Base-by-base conservation (phyloP, 768 basidiomycete genomes). In the Collybia sp. region DNA sequence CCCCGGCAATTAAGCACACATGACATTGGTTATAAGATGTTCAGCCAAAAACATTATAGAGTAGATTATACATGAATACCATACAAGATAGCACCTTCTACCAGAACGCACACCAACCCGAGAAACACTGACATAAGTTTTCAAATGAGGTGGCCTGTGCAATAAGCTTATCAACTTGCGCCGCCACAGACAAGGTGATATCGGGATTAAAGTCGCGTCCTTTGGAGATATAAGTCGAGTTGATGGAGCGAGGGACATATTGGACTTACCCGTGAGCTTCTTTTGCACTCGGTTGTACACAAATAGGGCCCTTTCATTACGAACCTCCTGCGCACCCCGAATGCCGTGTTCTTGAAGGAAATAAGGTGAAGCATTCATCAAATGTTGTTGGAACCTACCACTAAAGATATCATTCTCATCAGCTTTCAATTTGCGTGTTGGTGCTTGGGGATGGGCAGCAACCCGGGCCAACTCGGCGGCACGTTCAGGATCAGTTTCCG, bases 91-190 rank as follows among this genome's bases (percentile, higher is more conserved):
- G 3, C 17, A 42, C 25, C 25, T 17, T 47, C 54, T 66, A 88
- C 86, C 86, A 88, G 67, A 88, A 88, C 35, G 86, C 85, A 67
- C 85, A 88, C 93, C 93, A 95, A 63, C 93, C 93, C 50, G 92
- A 89, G 72, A 95, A 96, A 58, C 92, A 93, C 62, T 95, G 94
- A 62, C 93, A 96, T 2, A 98, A 79, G 62, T 98, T 96, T 64
- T 97, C 94, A 37, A 97, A 64, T 12, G 90, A 85, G 3, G 89
- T 96, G 4, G 96, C 92, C 63, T 98, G 92, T 51, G 84, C 77
- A 51, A 99, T 97, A 44, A 99, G 72, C 62, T 88, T 86, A 58
- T 93, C 90, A 11, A 99, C 96, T 64, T 99, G 96, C 9, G 72
- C 78, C 18, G 74, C 68, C n/a, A 97, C 88, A 8, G 75, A 68